Percentiles rank a stretch among this genome's conserved stretches.
phyloP scores from a whole-genome alignment of 345 rosid genomes.

The Gossypium longicalyx region DNA sequence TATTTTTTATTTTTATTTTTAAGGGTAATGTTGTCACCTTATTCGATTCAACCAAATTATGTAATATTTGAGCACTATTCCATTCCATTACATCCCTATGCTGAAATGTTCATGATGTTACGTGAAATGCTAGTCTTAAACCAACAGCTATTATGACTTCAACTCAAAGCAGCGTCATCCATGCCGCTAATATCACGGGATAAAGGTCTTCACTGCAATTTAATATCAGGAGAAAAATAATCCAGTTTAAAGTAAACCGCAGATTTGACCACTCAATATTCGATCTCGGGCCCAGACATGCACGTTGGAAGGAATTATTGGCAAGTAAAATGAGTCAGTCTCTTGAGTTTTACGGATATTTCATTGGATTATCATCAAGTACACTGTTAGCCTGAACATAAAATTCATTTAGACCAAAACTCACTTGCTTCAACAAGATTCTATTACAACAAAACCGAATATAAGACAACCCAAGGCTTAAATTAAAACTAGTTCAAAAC shows the following conservation, averaged over 20 bases:
- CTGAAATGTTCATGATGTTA: not conserved
- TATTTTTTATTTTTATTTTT: too few species aligned
- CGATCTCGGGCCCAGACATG: conserved; percentile 64
- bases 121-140: not conserved
- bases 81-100: too few species aligned
- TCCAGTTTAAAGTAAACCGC: not conserved
- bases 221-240: conserved; percentile 11
- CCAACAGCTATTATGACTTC: not conserved
- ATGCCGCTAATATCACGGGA: conserved; percentile 45
- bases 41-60: too few species aligned
- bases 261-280: not conserved
- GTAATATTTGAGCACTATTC: too few species aligned
- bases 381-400: not conserved
- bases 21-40: too few species aligned
- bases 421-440: not conserved
- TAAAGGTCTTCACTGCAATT: conserved; percentile 88
- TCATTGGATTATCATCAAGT: not conserved
- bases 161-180: not conserved
- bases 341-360: conserved; percentile 59
- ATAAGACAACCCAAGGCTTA: not conserved
- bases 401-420: not conserved
- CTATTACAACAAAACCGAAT: not conserved
- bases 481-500: not conserved
- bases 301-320: conserved; percentile 86
- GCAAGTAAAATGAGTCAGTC: conserved; percentile 68